Evolutionary conservation across 129 eudicot species (phyloP), one percentile per base, ranked within the genome.

Genomic region (Centella asiatica): DNA sequence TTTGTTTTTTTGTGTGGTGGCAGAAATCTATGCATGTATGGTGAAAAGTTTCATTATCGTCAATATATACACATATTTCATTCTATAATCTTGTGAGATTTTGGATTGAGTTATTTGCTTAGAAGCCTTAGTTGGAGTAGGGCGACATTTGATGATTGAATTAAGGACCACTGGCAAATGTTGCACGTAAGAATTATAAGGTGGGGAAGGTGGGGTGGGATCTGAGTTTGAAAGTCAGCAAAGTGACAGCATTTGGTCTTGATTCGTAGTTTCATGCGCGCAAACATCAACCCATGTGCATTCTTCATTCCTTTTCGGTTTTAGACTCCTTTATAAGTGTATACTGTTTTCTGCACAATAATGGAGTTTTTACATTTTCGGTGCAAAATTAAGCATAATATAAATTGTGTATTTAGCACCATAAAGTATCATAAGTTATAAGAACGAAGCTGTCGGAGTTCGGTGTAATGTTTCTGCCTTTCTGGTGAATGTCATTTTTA

Each of bases 151-250:
- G 62, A 57, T 57, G 62, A 57, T 32, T 57, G 44, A 57, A 57
- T 25, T 54, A 57, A 32, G 47, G 63, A 58, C 63, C 63, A 34
- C 63, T 57, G 2, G 63, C 4, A n/a, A 57, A 57, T 11, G 45
- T 57, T 57, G 29, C 63, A 57, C 63, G 63, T 57, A 57, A 33
- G 45, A 28, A 56, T 31, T 56, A n/a, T 56, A 56, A 56, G 61
- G 39, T 13, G 24, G 34, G 23, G 19, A 31, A 28, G 61, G n/a
- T 13, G 61, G 25, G 29, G 19, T 33, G 63, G 45, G n/a, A n/a
- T n/a, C n/a, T n/a, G n/a, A n/a, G 36, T 19, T 57, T 57, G 29
- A 57, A 57, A 34, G 63, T 34, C 63, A 57, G 45, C 44, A 57
- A 34, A 20, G 46, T 34, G 63, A 57, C 29, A 34, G 18, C 44